These are phyloP conservation scores for Hypoxylon sp. DNA, from an alignment of 2,329 filamentous ascomycete genomes.

Conservation along the genomic window DNA sequence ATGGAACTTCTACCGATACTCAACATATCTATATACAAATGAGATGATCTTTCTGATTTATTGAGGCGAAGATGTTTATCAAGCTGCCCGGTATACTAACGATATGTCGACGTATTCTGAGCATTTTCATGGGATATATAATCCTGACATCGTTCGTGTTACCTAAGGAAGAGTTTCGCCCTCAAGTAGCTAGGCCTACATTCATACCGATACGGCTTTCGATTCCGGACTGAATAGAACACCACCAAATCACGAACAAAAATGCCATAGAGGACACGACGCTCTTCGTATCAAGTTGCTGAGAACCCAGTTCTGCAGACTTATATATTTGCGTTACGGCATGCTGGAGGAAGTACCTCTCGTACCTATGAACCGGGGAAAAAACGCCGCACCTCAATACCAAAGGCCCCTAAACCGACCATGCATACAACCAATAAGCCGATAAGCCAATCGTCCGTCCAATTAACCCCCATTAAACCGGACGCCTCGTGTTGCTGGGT, in stretches of 20 bases:
- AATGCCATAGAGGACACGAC: background rate
- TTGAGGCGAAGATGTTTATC: background rate
- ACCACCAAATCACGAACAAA: background rate
- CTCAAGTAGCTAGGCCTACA: background rate
- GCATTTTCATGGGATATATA: background rate
- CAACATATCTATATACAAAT: background rate
- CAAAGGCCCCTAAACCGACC: constrained; percentile 4
- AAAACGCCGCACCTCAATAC: constrained; percentile 30
- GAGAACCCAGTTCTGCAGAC: constrained; percentile 21
- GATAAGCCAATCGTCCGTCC: constrained; percentile 5
- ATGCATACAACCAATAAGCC: constrained; percentile 14
- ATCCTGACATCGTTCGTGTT: too few relatives aligned
- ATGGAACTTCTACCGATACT: background rate
- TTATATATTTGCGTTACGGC: constrained; percentile 30
- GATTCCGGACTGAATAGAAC: background rate
- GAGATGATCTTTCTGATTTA: background rate
- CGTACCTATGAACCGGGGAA: background rate
- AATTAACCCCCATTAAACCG: constrained; percentile 19
- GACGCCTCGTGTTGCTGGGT: constrained; percentile 22
- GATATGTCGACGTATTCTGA: background rate
- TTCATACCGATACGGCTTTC: background rate
- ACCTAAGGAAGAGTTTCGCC: background rate
- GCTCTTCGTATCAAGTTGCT: background rate
- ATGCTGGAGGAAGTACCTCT: constrained; percentile 15
- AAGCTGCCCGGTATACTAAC: background rate